phyloP scores from a whole-genome alignment of 2,329 filamentous ascomycete species.

The Dactylonectria macrodidyma region DNA sequence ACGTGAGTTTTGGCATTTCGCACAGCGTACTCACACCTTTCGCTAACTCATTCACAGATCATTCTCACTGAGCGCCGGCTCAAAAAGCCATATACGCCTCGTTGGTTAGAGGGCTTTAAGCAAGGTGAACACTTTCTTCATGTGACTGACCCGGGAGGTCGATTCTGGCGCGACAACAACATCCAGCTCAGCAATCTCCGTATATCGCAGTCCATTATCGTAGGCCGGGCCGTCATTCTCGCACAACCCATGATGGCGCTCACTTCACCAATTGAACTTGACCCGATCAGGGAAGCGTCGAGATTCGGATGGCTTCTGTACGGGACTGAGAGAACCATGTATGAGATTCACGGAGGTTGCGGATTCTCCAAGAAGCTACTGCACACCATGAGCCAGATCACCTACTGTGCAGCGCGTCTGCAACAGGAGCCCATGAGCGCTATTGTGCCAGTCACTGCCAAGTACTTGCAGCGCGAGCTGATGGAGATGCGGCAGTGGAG shows the following conservation, averaged over 20 bases:
- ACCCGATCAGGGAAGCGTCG: constrained; percentile 47
- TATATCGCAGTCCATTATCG: constrained; percentile 57
- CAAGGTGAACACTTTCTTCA: constrained; percentile 55
- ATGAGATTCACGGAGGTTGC: constrained; percentile 58
- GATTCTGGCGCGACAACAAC: constrained; percentile 54
- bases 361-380: constrained; percentile 59
- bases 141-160: constrained; percentile 53
- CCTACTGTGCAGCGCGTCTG: constrained; percentile 54
- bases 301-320: constrained; percentile 59
- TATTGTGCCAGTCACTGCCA: constrained; percentile 51
- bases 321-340: constrained; percentile 52
- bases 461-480: constrained; percentile 48
- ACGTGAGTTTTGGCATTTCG: constrained; percentile 47
- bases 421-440: constrained; percentile 52
- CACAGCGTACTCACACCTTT: not conserved
- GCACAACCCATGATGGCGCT: constrained; percentile 58
- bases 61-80: constrained; percentile 56
- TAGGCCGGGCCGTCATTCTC: constrained; percentile 56
- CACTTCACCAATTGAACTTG: constrained; percentile 45
- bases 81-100: constrained; percentile 50
- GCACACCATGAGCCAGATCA: constrained; percentile 56
- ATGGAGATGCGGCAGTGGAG: constrained; percentile 55
- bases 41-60: constrained; percentile 44
- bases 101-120: constrained; percentile 57
- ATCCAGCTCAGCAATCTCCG: constrained; percentile 54